phyloP scores from a whole-genome alignment of 768 basidiomycete species.

The Tulasnella sp. region DNA sequence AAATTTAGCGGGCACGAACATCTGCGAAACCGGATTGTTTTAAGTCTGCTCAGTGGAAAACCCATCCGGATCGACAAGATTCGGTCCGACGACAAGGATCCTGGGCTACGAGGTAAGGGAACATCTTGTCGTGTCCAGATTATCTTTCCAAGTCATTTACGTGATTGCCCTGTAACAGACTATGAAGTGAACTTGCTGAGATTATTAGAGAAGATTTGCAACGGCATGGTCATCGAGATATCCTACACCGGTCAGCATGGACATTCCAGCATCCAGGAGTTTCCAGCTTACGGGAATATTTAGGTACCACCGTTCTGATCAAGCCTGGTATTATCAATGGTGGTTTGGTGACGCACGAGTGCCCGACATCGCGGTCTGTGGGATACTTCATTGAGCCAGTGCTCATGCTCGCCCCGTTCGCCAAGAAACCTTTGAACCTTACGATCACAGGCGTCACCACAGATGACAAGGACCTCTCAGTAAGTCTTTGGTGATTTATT shows the following conservation, averaged over 20 bases:
- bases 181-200: conserved; percentile 89
- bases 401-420: conserved; percentile 85
- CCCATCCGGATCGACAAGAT: conserved; percentile 81
- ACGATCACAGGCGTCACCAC: conserved; percentile 89
- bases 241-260: conserved; percentile 75
- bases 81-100: conserved; percentile 87
- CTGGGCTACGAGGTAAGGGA: conserved; percentile 78
- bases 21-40: conserved; percentile 76
- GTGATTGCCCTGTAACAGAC: conserved; percentile 47
- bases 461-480: conserved; percentile 87
- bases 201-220: conserved; percentile 83
- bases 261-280: neutral
- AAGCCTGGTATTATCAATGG: conserved; percentile 91
- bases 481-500: conserved; percentile 38
- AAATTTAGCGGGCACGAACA: conserved; percentile 63
- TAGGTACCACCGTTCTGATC: conserved; percentile 86
- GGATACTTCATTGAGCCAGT: conserved; percentile 94
- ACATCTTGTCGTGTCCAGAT: neutral
- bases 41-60: conserved; percentile 87
- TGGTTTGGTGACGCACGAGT: conserved; percentile 77
- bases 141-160: neutral
- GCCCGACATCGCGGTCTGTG: conserved; percentile 79
- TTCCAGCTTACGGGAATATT: neutral
- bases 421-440: conserved; percentile 78
- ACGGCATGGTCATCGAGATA: conserved; percentile 93